Evolutionary conservation across 208 protist species (phyloP).

Genomic region (Balamuthia mandrillaris): DNA sequence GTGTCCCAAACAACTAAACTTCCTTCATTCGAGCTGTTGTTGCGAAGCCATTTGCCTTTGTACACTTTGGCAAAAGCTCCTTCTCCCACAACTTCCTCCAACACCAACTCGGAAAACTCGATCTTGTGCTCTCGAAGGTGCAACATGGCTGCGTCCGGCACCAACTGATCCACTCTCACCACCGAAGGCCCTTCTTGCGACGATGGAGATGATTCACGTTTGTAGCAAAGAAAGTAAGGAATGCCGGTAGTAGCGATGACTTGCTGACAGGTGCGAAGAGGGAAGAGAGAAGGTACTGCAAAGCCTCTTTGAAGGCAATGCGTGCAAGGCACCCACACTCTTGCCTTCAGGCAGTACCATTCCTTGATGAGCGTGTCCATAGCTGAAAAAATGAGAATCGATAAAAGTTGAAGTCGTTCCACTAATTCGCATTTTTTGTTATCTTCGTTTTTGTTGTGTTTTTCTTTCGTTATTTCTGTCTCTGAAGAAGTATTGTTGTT

Average conservation of each 20-base stretch:
- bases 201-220: too few relatives aligned
- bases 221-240: too few relatives aligned
- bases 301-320: conserved; percentile 6
- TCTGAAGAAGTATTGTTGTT: not conserved
- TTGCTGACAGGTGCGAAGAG: not conserved
- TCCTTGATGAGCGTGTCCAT: conserved; percentile 18
- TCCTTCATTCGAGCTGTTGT: too few relatives aligned
- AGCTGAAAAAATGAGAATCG: conserved; percentile 6
- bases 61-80: conserved; percentile 3
- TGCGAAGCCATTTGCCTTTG: not conserved
- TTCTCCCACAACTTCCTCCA: not conserved
- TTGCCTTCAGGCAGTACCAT: conserved; percentile 29
- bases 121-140: not conserved
- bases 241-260: too few relatives aligned
- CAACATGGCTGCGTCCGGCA: conserved; percentile 22
- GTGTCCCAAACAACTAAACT: too few relatives aligned
- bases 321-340: conserved; percentile 8
- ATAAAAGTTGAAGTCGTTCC: not conserved
- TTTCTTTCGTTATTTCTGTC: not conserved
- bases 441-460: not conserved
- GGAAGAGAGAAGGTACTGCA: not conserved
- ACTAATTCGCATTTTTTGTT: not conserved
- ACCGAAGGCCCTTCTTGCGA: too few relatives aligned
- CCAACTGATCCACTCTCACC: not conserved
- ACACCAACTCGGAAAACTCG: not conserved